Evolutionary conservation across 2,329 filamentous ascomycete species (phyloP).

Genomic region (Penicillium sp.): DNA sequence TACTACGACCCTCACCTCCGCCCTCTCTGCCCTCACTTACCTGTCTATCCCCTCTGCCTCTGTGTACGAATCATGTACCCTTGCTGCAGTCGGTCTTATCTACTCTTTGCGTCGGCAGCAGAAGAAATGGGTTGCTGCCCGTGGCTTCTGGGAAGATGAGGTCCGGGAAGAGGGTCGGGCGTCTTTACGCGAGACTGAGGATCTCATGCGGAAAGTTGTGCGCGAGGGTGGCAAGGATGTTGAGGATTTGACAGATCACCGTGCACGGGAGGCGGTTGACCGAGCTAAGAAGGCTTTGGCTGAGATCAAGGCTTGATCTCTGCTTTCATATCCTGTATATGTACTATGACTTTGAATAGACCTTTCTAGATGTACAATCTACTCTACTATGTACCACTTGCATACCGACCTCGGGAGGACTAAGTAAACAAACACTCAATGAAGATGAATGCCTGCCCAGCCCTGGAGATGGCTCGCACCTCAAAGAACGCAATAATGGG

Average conservation of each 20-base stretch:
- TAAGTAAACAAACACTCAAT: too few species aligned
- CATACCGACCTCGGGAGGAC: not conserved
- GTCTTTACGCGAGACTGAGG: conserved; percentile 57
- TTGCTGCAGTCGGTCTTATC: conserved; percentile 60
- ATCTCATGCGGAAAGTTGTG: conserved; percentile 49
- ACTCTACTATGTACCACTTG: conserved; percentile 16
- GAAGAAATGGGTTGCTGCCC: conserved; percentile 57
- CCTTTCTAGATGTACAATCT: conserved; percentile 15
- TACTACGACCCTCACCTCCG: conserved; percentile 65
- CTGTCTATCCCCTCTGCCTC: conserved; percentile 53
- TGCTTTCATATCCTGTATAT: conserved; percentile 16
- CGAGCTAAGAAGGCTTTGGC: conserved; percentile 50
- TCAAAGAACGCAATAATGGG: not conserved
- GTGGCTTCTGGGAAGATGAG: conserved; percentile 53
- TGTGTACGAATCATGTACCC: conserved; percentile 59
- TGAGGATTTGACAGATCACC: conserved; percentile 38
- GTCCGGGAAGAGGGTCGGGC: conserved; percentile 59
- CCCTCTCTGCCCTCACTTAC: conserved; percentile 58
- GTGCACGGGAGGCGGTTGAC: conserved; percentile 47
- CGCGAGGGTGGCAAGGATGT: conserved; percentile 43
- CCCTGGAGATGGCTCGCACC: not conserved
- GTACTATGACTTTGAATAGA: conserved; percentile 19
- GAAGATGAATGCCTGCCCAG: too few species aligned
- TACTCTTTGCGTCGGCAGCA: conserved; percentile 61
- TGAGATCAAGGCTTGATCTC: conserved; percentile 27